Evolutionary conservation across 2,329 filamentous ascomycete genomes (phyloP).

Genomic region (Fusarium sublunatum): DNA sequence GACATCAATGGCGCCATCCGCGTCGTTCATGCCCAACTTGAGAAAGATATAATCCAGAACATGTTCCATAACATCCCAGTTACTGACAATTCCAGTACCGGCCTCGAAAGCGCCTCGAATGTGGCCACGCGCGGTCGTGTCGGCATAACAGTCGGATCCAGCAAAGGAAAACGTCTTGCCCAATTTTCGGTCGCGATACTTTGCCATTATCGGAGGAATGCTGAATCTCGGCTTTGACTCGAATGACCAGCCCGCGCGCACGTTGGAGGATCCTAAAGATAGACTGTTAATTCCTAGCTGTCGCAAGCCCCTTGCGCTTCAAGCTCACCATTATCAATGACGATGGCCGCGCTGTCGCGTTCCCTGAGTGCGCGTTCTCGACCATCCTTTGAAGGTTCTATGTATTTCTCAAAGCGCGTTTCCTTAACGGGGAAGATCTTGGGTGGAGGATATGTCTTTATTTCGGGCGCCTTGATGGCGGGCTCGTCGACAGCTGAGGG

Average conservation of each 20-base stretch:
- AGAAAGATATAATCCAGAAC: slow-evolving; percentile 94
- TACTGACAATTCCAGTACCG: slow-evolving; percentile 90
- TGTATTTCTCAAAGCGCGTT: slow-evolving; percentile 67
- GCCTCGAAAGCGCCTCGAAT: slow-evolving; percentile 91
- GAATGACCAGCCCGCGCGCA: slow-evolving; percentile 97
- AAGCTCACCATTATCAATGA: slow-evolving; percentile 92
- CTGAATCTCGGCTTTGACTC: slow-evolving; percentile 82
- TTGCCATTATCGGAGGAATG: slow-evolving; percentile 90
- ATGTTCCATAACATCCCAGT: slow-evolving; percentile 98
- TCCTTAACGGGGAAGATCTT: slow-evolving; percentile 72
- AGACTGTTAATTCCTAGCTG: slow-evolving; percentile 35
- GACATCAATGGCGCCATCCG: slow-evolving; percentile 79
- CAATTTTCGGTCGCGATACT: slow-evolving; percentile 93
- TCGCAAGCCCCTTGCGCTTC: slow-evolving; percentile 19
- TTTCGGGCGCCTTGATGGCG: slow-evolving; percentile 50
- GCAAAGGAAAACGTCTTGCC: slow-evolving; percentile 93
- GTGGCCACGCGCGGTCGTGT: slow-evolving; percentile 91
- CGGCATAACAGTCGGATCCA: slow-evolving; percentile 91
- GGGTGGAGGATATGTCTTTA: slow-evolving; percentile 62
- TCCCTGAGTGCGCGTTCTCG: slow-evolving; percentile 74
- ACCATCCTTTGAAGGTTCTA: slow-evolving; percentile 70
- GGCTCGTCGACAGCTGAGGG: slow-evolving; percentile 64
- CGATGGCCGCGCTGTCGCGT: slow-evolving; percentile 77
- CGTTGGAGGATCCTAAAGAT: slow-evolving; percentile 78
- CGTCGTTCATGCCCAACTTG: slow-evolving; percentile 86